Conservation (phyloP, 345 rosid species). For the Rubroshorea leprosula region DNA sequence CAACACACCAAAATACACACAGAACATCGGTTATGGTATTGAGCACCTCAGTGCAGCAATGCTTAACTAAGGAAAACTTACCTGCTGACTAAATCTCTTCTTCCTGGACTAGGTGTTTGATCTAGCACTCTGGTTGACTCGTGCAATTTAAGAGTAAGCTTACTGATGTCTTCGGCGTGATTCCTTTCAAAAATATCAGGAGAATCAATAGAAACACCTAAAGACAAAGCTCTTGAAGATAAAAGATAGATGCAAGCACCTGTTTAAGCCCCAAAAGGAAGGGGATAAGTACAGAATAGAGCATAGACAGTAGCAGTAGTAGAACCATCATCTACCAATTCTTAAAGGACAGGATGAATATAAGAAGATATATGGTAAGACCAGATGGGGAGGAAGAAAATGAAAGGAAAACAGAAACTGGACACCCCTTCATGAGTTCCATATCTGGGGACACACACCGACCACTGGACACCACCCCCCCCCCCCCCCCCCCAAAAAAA, state of each 20-base stretch:
- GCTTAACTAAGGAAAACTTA: conserved; percentile 8
- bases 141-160: conserved; percentile 23
- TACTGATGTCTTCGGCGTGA: conserved; percentile 21
- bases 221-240: conserved; percentile 23
- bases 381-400: neutral
- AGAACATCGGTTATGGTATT: neutral
- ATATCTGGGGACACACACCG: too few species aligned
- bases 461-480: too few species aligned
- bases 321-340: neutral
- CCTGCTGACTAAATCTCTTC: conserved; percentile 43
- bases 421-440: too few species aligned
- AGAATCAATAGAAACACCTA: conserved; percentile 24
- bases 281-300: neutral
- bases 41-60: neutral
- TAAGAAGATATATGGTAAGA: too few species aligned
- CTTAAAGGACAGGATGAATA: neutral
- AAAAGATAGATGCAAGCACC: conserved; percentile 9
- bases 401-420: neutral
- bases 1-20: neutral
- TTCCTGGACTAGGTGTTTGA: conserved; percentile 35
- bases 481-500: too few species aligned
- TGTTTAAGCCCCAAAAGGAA: conserved; percentile 5
- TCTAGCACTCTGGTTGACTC: conserved; percentile 30
- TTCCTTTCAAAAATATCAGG: conserved; percentile 18
- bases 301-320: neutral